Evolutionary conservation across 768 basidiomycete species (phyloP), one percentile per base, ranked within the genome.

Genomic region (Fomitopsis serialis): DNA sequence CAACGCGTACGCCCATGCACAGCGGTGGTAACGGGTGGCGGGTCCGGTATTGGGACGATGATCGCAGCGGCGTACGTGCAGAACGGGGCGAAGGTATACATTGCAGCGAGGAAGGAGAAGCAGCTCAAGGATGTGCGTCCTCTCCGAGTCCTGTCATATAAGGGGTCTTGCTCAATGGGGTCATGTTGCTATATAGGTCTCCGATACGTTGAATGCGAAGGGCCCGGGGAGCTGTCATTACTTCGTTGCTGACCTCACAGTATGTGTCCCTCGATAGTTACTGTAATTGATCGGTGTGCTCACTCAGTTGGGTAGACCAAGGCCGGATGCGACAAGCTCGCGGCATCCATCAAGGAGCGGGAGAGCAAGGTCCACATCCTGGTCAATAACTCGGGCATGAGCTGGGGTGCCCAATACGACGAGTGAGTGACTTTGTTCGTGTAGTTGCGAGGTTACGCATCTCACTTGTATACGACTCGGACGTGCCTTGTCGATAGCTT

Each of bases 31-130:
- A 92, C 89, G 1, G 92, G 92, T 2, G 92, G 92, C 21, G 82
- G 87, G 45, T 85, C 86, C 37, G 92, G 92, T 1, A 80, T 95
- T 43, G 92, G 92, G 8, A 84, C 80, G 62, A 86, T 90, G 80
- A 92, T 94, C 61, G 90, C 92, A 22, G 72, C 81, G 0, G 85
- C 88, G 1, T 85, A 91, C 60, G 88, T 86, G 1, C 81, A 85
- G 69, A 93, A 94, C 61, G 92, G 92, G 12, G 89, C 86, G 32
- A 86, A 82, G 60, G 92, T 96, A 40, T 93, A 94, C 71, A 92
- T 95, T 59, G 91, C 92, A 13, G 85, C 89, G 11, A 77, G 92
- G 52, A 93, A 92, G 65, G 88, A 90, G 71, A 66, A 74, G 19
- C 85, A 87, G 61, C 75, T 95, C 53, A 82, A 87, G 70, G 80